Base-by-base conservation (phyloP, 108 stramenopile genomes). In the Pseudonitzschia pungens region DNA sequence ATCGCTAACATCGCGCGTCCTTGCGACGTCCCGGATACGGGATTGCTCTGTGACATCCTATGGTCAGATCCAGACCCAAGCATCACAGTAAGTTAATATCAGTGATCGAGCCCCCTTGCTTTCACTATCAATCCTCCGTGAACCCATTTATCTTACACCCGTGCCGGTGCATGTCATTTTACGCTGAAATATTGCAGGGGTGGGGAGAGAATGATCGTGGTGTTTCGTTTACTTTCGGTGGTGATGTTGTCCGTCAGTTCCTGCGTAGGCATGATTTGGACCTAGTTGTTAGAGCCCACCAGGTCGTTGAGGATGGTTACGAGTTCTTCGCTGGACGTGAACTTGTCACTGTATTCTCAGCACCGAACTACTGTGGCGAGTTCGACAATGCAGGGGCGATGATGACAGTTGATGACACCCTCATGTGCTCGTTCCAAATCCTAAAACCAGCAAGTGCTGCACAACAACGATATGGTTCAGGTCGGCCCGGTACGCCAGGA, bases 151-250 rank as follows among this genome's bases (percentile, higher is more conserved):
- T 65, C 65, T 40, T 1, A 26, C 41, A 65, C 65, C n/a, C 15
- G 15, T 43, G 15, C 24, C 33, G 65, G 40, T 16, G 4, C 45
- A 48, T 18, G 45, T 11, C 5, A 48, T 48, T 11, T 18, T 43
- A 18, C 66, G 9, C 7, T 31, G 5, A 0, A 24, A 12, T 18
- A 27, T 67, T 42, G 8, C 9, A 92, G 88, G 99, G 98, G 6
- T 99, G 99, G 99, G 98, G 97, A 42, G 99, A 99, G 79, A 99
- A 99, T 79, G 98, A 99, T 77, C 95, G 99, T 69, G 99, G 98
- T 73, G 99, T 99, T 11, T 96, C 95, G 3, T 99, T 98, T 74
- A 99, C 99, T 20, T 99, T 99, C 77, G 99, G 99, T 28, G 96
- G 97, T 40, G 99, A 99, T 83, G 98, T 99, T 26, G 98, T 98